Base-by-base conservation (phyloP, 2,329 filamentous ascomycete genomes). In the Camillea tinctor region DNA sequence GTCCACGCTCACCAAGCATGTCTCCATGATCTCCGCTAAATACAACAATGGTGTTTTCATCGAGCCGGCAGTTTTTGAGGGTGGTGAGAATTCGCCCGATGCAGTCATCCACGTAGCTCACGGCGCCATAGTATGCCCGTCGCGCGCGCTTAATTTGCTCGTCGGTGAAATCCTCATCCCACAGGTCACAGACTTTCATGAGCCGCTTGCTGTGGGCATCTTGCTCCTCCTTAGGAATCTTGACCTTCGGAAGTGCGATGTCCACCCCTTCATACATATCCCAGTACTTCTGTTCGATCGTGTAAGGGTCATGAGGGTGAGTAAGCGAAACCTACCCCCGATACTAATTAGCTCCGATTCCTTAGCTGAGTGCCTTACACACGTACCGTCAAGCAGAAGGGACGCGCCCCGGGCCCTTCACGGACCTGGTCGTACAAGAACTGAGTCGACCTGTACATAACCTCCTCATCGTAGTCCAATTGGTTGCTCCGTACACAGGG, bases 21-120 rank as follows among this genome's bases (percentile, higher is more conserved):
- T 97, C 93, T 58, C 93, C 93, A 72, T 97, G 93, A 73, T 97
- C 93, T 51, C 93, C 93, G 60, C 90, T 93, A 78, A 97, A 97
- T 66, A 97, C 88, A 69, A 97, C 82, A 68, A 97, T 93, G 13
- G 93, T 97, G 76, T 97, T 87, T 36, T 96, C 87, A 61, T 88
- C 88, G 51, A 97, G 81, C 6, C 88, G 85, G 71, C 92, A 94
- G 61, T 92, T 84, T 74, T 93, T 89, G 19, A 97, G 80, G 0
- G 91, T 89, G 62, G 86, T 81, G 22, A 97, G 80, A 36, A 97
- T 83, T 72, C 90, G 90, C 60, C 93, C 93, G 66, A 97, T 88
- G 76, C 93, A 93, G 76, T 96, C 91, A 72, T 97, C 93, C 21
- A 97, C 93, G 69, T 97, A 97, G 75, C 90, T 94, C 74, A 95